Evolutionary conservation across 371 early-diverging fungal genomes (phyloP), one percentile per base, ranked within the genome.

Genomic region (Syncephalastrum contaminatum): DNA sequence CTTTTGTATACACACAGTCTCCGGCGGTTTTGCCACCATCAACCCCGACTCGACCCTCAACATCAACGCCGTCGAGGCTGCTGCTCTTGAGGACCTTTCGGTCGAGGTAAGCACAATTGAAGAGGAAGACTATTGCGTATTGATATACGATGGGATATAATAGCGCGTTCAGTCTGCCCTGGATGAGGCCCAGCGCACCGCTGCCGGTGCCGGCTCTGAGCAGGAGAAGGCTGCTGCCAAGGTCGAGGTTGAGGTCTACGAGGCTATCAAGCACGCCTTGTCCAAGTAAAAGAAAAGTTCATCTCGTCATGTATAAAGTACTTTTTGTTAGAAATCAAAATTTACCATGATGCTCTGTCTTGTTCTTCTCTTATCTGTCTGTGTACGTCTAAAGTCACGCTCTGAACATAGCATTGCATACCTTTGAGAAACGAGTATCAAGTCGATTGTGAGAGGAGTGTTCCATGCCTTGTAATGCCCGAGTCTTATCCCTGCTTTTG

Each of bases 11-110:
- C 14, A 5, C 52, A 18, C 63, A 92, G 97, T 94, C 58, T 88
- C 90, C 73, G 99, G 99, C 59, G 99, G 99, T 39, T 98, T 98
- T 66, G 96, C 96, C 59, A 86, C 89, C 62, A 88, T 98, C 79
- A 95, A 98, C 88, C 91, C 96, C 59, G 95, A 98, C 76, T 95
- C 94, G 42, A 79, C 91, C 56, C 83, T 98, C 58, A 94, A 96
- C 88, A 95, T 98, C 79, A 97, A 94, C 73, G 99, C 96, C 55
- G 83, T 95, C 19, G 99, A 98, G 80, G 99, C 97, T 52, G 86
- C 89, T 72, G 81, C 92, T 58, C 71, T 97, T 25, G 94, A 92
- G 52, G 88, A 95, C 41, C 65, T 98, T 65, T 93, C 93, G 59
- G 51, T 80, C 43, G 90, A 91, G 70, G 87, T 82, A 76, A 66